A percentile compares a stretch with the other conserved stretches of the same genome.
phyloP scores from a whole-genome alignment of 352 stramenopile genomes.

The Phytophthora palmivora region DNA sequence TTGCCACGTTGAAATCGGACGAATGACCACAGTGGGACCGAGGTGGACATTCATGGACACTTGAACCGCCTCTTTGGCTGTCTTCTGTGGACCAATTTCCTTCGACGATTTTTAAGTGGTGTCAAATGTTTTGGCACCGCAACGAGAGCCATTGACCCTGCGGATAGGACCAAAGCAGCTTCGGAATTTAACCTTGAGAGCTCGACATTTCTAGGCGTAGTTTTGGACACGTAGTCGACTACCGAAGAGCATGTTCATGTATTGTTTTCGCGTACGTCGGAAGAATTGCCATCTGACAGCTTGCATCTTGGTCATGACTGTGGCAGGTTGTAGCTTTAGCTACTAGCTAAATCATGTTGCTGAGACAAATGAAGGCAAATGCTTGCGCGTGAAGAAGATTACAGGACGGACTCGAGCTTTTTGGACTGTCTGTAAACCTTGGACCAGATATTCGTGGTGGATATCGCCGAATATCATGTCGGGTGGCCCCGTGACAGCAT shows the following conservation, averaged over 20 bases:
- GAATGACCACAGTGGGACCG: conserved; percentile 16
- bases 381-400: conserved; percentile 1
- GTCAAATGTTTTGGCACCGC: too few species aligned
- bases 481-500: background rate
- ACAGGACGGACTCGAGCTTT: conserved; percentile 5
- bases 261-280: too few species aligned
- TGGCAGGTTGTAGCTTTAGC: too few species aligned
- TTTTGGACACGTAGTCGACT: background rate
- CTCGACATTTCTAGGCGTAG: too few species aligned
- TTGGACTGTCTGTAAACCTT: conserved; percentile 22
- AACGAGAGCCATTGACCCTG: too few species aligned
- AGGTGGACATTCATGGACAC: conserved; percentile 8
- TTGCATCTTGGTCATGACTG: too few species aligned
- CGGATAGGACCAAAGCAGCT: too few species aligned
- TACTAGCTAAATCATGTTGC: conserved; percentile 11
- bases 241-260: background rate
- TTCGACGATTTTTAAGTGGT: too few species aligned
- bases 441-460: conserved; percentile 12
- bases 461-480: background rate
- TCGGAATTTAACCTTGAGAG: too few species aligned
- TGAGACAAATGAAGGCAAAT: conserved; percentile 11
- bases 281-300: too few species aligned
- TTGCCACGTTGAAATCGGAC: conserved; percentile 12
- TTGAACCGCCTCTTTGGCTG: background rate
- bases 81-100: too few species aligned